Base-by-base conservation (phyloP, 2,329 filamentous ascomycete genomes). In the Pyricularia grisea region DNA sequence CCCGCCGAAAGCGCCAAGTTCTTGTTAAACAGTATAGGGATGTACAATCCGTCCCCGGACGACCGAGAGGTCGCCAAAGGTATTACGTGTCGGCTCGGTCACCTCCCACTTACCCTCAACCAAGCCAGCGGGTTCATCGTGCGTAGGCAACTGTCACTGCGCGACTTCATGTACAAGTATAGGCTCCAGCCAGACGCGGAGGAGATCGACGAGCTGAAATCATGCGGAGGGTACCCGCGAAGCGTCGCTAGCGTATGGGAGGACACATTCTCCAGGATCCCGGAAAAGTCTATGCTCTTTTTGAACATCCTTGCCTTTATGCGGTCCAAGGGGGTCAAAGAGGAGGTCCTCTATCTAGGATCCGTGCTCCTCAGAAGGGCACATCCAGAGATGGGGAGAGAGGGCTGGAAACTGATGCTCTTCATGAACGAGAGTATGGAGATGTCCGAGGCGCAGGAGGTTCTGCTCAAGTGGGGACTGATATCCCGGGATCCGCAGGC, bases 41-140 rank as follows among this genome's bases (percentile, higher is more conserved):
- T 63, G 12, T 25, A 42, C 27, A 27, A 36, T 11, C 23, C 55
- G 20, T 28, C 60, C 4, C 33, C 31, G 3, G 58, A 70, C 12
- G 70, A 71, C 33, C 28, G 64, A 33, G 67, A 72, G 23, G 69
- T 71, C 55, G 73, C 69, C 17, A 50, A 65, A 23, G 31, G 65
- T 10, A 76, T 77, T 33, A 70, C 68, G 12, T 66, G 71, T 9
- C 42, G 23, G 23, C 64, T 68, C 25, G 58, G 67, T 23, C 58
- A 60, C 28, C 67, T 65, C 2, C 67, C 70, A 9, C 72, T 77
- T 4, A 75, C 76, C 25, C 67, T 78, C 12, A 71, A 61, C 17
- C 75, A 78, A 68, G 75, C 76, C n/a, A 72, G 73, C 30, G 73
- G 74, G 12, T 77, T 76, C 65, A 75, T 77, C 65, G 68, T 70